These are phyloP conservation scores for Lizanozyma gosingica DNA, from an alignment of 1,139 yeast species.

Conservation along the genomic window DNA sequence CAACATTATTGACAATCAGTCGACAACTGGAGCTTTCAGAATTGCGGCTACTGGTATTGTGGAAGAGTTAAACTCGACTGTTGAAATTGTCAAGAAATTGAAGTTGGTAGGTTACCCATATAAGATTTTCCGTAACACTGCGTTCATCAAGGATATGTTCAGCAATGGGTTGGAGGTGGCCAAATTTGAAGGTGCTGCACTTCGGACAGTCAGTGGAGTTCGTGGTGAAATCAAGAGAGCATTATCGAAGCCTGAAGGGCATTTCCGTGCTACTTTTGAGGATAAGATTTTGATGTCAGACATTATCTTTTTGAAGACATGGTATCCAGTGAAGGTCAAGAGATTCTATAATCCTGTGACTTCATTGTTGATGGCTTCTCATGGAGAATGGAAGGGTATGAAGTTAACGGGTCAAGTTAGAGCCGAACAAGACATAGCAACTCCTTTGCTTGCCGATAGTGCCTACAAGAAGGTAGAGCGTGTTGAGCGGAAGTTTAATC, in stretches of 20 bases:
- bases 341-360: constrained; percentile 95
- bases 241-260: constrained; percentile 90
- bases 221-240: constrained; percentile 97
- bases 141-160: constrained; percentile 96
- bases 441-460: constrained; percentile 62
- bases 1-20: constrained; percentile 73
- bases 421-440: constrained; percentile 58
- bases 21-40: constrained; percentile 85
- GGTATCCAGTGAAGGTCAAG: constrained; percentile 92
- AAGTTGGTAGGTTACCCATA: constrained; percentile 93
- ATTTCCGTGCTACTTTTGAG: constrained; percentile 95
- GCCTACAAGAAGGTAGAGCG: constrained; percentile 77
- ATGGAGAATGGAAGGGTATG: constrained; percentile 93
- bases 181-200: constrained; percentile 94
- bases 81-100: constrained; percentile 90
- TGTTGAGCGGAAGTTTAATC: constrained; percentile 76
- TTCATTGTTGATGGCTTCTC: constrained; percentile 66
- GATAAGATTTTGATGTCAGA: constrained; percentile 90
- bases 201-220: constrained; percentile 93
- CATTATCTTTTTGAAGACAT: constrained; percentile 81
- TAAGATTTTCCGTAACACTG: constrained; percentile 91
- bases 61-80: constrained; percentile 83
- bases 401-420: constrained; percentile 89
- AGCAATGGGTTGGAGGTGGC: constrained; percentile 89
- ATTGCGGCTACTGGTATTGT: constrained; percentile 98